Evolutionary conservation across 352 stramenopile species (phyloP), one percentile per base, ranked within the genome.

Genomic region (Saprolegnia diclina): DNA sequence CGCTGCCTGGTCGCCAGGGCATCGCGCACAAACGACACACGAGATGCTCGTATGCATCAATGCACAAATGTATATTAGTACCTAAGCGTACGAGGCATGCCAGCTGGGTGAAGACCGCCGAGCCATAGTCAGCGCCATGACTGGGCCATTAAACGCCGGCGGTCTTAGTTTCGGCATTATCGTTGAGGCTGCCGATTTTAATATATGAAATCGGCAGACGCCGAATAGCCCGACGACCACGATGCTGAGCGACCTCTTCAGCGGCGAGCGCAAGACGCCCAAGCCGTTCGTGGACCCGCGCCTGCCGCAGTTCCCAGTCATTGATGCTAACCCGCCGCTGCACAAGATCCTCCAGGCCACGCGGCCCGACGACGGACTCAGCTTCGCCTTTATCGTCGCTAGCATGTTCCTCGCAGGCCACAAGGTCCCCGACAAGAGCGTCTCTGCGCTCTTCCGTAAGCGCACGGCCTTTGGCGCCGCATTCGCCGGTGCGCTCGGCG

Each of bases 251-350:
- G 50, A 40, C 57, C 13, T 55, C 9, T 22, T 66, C 29, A 53
- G 57, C 40, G 29, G 38, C 50, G 63, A 69, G 63, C 52, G n/a
- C 14, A 24, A 38, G 45, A 69, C 63, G 40, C 63, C 63, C 10
- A 69, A 69, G 46, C 63, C 63, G 26, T 45, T 69, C 16, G 63
- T 69, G 22, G 63, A 69, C 26, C 63, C 63, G 38, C 63, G 63
- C 10, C 29, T 69, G 4, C 63, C 63, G 54, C 22, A 55, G 35
- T 69, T 69, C 29, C 63, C 63, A 22, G 63, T 69, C 19, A 69
- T 69, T 18, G 63, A 69, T 29, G 45, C 53, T 18, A 62, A 69
- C 5, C 63, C 63, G n/a, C 38, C 42, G 5, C n/a, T 57, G 5
- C 40, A 22, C 3, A 52, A 69, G 37, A 69, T 61, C 63, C 24